These are phyloP conservation scores for Neotropicomus parvogracilis DNA, from an alignment of 1,284 basidiomycete species.

Conservation along the genomic window DNA sequence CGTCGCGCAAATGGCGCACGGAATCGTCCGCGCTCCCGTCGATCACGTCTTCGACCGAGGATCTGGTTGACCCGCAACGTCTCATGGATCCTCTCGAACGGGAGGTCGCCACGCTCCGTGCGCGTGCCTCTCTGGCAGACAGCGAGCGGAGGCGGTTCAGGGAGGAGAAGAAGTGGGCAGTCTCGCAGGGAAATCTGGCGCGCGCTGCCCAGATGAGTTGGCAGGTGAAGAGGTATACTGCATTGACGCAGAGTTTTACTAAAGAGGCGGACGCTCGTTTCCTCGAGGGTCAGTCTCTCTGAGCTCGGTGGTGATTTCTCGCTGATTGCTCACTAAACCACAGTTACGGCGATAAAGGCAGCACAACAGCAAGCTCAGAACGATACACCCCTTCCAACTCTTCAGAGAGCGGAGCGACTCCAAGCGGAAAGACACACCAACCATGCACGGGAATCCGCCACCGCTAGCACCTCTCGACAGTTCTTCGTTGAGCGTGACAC, in stretches of 20 bases:
- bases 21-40: conserved; percentile 30
- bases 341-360: conserved; percentile 30
- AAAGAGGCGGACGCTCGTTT: conserved; percentile 72
- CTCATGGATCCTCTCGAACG: conserved; percentile 63
- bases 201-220: conserved; percentile 74
- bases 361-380: conserved; percentile 19
- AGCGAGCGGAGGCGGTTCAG: conserved; percentile 75
- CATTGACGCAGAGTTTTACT: conserved; percentile 74
- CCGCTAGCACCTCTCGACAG: conserved; percentile 23
- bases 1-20: conserved; percentile 30
- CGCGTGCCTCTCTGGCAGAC: conserved; percentile 73
- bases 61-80: conserved; percentile 54
- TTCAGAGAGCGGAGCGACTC: conserved; percentile 25
- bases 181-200: conserved; percentile 67
- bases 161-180: conserved; percentile 81
- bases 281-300: conserved; percentile 50
- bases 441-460: conserved; percentile 24
- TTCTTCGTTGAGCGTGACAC: conserved; percentile 30
- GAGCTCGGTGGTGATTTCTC: not conserved
- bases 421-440: conserved; percentile 31
- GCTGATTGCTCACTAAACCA: conserved; percentile 11
- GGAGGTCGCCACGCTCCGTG: conserved; percentile 65
- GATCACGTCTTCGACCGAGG: conserved; percentile 57
- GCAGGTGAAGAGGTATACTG: conserved; percentile 74
- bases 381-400: conserved; percentile 15